Evolutionary conservation across 805 yeast genomes (phyloP).

Genomic region (Candida andamanensis): DNA sequence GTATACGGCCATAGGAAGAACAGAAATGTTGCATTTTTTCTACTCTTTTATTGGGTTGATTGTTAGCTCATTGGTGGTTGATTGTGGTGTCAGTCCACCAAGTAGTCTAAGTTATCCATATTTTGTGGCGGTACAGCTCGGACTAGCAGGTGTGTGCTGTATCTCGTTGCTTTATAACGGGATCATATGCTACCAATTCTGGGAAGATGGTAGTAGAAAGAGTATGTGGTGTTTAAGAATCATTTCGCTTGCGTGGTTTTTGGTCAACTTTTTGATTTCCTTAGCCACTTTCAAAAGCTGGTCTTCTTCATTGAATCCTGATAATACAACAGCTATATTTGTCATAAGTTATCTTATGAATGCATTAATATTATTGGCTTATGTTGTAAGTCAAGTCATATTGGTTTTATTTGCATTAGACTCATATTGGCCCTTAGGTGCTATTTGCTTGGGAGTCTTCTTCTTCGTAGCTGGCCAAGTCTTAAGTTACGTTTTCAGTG

Average conservation of each 20-base stretch:
- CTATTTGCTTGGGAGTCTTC: constrained; percentile 62
- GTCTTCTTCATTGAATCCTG: constrained; percentile 47
- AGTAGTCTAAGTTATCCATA: constrained; percentile 70
- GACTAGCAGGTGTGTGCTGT: constrained; percentile 67
- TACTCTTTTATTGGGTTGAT: constrained; percentile 54
- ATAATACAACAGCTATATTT: constrained; percentile 64
- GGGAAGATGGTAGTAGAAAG: constrained; percentile 85
- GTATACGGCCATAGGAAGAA: constrained; percentile 92
- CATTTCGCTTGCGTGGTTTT: constrained; percentile 53
- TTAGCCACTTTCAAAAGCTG: constrained; percentile 65
- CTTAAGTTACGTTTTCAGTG: constrained; percentile 64
- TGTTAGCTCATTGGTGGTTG: constrained; percentile 69
- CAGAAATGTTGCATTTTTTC: constrained; percentile 75
- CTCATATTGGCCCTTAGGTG: constrained; percentile 87
- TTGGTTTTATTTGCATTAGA: constrained; percentile 63
- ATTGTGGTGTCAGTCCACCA: constrained; percentile 90
- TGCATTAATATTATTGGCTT: constrained; percentile 57
- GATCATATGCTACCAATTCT: constrained; percentile 76
- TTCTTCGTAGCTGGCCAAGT: constrained; percentile 83
- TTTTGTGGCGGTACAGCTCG: constrained; percentile 79
- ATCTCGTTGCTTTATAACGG: constrained; percentile 69
- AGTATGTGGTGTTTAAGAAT: constrained; percentile 57
- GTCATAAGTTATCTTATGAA: constrained; percentile 67
- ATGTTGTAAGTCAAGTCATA: constrained; percentile 61
- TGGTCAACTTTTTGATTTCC: constrained; percentile 60